Base-by-base conservation (phyloP, 768 basidiomycete genomes). In the Termitomyces sp. region DNA sequence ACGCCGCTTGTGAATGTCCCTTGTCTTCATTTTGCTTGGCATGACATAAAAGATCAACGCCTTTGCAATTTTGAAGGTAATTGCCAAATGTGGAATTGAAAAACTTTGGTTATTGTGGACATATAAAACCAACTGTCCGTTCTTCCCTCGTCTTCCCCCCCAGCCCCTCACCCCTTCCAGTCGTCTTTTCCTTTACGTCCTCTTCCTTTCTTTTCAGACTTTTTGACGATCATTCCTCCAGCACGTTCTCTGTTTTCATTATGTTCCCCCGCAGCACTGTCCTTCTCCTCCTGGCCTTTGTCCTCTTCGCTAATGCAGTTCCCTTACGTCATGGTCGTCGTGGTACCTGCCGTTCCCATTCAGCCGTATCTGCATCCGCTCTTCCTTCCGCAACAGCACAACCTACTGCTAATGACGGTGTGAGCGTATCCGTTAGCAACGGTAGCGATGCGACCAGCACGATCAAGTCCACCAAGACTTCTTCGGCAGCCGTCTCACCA, bases 281-380 rank as follows among this genome's bases (percentile, higher is more conserved):
- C 49, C 45, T 71, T 22, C 55, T 67, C 57, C 59, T 70, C 60
- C 63, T 71, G n/a, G 67, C 70, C 16, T 59, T 65, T 45, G 55
- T 72, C 63, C 58, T 68, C 58, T 58, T 72, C 63, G 59, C 64
- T 60, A 64, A 67, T 56, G 69, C 69, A 35, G 40, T 61, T 45
- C 69, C 69, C 28, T 38, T 63, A 40, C 63, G 62, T 45, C 58
- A 66, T 55, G 57, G 65, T 51, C 62, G 62, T 48, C 59, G 62
- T 39, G n/a, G 57, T 39, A 42, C 56, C 13, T 63, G 65, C 59
- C 62, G 57, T 46, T 24, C 64, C 15, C 63, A 59, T 58, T 49
- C 60, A 33, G 28, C 49, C 0, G 15, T 61, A 1, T 39, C 62
- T 11, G 55, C 48, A 8, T 44, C 64, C 18, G 28, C 54, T 18